Evolutionary conservation across 2,329 filamentous ascomycete species (phyloP).

Genomic region (Zymoseptoria brevis): DNA sequence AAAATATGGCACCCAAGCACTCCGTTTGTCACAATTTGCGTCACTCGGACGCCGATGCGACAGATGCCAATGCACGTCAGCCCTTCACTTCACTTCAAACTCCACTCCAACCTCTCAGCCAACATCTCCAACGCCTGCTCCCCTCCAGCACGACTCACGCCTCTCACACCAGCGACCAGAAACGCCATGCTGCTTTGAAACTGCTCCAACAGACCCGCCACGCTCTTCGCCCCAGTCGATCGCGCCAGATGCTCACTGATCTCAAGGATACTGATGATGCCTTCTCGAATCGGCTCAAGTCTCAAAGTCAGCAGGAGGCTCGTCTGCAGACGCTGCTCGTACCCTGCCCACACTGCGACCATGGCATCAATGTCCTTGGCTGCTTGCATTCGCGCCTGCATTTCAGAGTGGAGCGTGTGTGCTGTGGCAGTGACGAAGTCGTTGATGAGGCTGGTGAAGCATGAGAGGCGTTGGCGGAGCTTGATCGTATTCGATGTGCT

Average conservation of each 20-base stretch:
- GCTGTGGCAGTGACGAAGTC: slow-evolving; percentile 70
- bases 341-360: slow-evolving; percentile 60
- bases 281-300: slow-evolving; percentile 61
- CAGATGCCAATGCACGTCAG: not conserved
- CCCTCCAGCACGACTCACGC: slow-evolving; percentile 65
- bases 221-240: slow-evolving; percentile 26
- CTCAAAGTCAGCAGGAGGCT: slow-evolving; percentile 63
- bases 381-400: slow-evolving; percentile 50
- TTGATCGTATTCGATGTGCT: slow-evolving; percentile 35
- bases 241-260: slow-evolving; percentile 48
- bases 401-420: slow-evolving; percentile 47
- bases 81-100: not conserved
- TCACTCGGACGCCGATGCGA: not conserved
- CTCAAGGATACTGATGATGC: slow-evolving; percentile 69
- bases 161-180: slow-evolving; percentile 62
- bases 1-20: no score
- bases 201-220: slow-evolving; percentile 55
- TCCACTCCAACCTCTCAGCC: slow-evolving; percentile 63
- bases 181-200: slow-evolving; percentile 63
- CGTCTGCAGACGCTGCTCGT: slow-evolving; percentile 54
- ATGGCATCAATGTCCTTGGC: slow-evolving; percentile 74
- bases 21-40: no score
- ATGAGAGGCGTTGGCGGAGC: slow-evolving; percentile 57
- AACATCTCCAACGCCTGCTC: slow-evolving; percentile 71
- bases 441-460: slow-evolving; percentile 68